Conservation (phyloP, 2,329 filamentous ascomycete species). For the Thelonectria rubi region DNA sequence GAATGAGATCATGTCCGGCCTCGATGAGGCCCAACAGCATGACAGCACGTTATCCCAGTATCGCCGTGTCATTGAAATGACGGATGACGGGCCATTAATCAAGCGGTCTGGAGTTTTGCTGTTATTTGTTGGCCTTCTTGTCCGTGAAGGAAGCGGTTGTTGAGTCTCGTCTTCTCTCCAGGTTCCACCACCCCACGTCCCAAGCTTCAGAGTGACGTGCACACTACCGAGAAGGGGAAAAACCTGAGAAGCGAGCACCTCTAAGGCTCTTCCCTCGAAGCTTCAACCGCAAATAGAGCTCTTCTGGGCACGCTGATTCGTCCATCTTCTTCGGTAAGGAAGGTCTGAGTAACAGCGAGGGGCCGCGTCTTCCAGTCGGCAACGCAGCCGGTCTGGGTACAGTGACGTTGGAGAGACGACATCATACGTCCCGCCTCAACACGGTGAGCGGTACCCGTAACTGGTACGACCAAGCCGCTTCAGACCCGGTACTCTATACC, state of each 20-base stretch:
- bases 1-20: background rate
- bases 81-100: background rate
- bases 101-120: constrained; percentile 4
- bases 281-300: constrained; percentile 17
- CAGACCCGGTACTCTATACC: constrained; percentile 2
- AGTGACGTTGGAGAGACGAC: background rate
- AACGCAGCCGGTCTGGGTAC: background rate
- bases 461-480: background rate
- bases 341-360: background rate
- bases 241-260: constrained; percentile 15
- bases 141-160: constrained; percentile 7
- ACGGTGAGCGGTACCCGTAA: background rate
- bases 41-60: background rate
- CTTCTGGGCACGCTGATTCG: constrained; percentile 11
- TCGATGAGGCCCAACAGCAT: background rate
- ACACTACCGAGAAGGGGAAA: constrained; percentile 17
- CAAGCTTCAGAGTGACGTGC: constrained; percentile 25
- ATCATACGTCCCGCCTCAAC: background rate
- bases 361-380: background rate
- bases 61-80: background rate
- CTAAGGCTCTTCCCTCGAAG: constrained; percentile 4
- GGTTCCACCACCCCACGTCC: constrained; percentile 26
- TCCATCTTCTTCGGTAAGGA: constrained; percentile 8
- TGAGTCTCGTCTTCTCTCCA: constrained; percentile 6
- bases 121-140: constrained; percentile 3